These are phyloP conservation scores for Hericium alpestre DNA, from an alignment of 768 basidiomycete species.

Conservation along the genomic window DNA sequence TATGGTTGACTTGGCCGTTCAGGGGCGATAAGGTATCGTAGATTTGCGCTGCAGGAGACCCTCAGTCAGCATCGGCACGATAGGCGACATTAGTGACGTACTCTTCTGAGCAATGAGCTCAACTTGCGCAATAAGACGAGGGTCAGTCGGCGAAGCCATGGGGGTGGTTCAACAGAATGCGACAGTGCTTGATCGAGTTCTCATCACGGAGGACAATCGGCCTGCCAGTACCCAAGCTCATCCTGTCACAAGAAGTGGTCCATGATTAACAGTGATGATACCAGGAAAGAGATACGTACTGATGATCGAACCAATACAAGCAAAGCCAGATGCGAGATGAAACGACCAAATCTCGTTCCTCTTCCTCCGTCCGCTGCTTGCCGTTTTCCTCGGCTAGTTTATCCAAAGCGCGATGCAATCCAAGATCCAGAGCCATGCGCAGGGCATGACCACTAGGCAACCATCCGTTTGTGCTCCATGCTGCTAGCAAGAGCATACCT, in stretches of 20 bases:
- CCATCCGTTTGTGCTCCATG: slow-evolving; percentile 94
- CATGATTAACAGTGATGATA: neutral
- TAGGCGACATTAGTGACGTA: slow-evolving; percentile 23
- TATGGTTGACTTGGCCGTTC: slow-evolving; percentile 78
- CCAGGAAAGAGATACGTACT: slow-evolving; percentile 39
- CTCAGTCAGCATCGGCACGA: neutral
- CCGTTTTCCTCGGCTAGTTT: slow-evolving; percentile 70
- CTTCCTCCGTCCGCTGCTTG: slow-evolving; percentile 63
- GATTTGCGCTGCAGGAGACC: slow-evolving; percentile 60
- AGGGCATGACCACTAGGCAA: slow-evolving; percentile 91
- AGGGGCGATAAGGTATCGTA: slow-evolving; percentile 82
- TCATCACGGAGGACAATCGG: slow-evolving; percentile 88
- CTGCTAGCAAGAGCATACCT: slow-evolving; percentile 88
- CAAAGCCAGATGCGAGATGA: slow-evolving; percentile 92
- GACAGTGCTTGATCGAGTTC: slow-evolving; percentile 74
- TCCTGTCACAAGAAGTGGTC: slow-evolving; percentile 32
- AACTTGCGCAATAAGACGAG: slow-evolving; percentile 77
- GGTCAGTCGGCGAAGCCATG: slow-evolving; percentile 84
- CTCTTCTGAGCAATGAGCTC: slow-evolving; percentile 90
- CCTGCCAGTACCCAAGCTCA: slow-evolving; percentile 86
- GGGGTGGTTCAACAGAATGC: slow-evolving; percentile 73
- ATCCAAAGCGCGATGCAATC: slow-evolving; percentile 84
- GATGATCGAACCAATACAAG: slow-evolving; percentile 93
- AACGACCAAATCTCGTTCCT: slow-evolving; percentile 83
- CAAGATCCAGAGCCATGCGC: slow-evolving; percentile 92